phyloP scores from a whole-genome alignment of 1,284 basidiomycete genomes.

The Moniliophthora roreri region DNA sequence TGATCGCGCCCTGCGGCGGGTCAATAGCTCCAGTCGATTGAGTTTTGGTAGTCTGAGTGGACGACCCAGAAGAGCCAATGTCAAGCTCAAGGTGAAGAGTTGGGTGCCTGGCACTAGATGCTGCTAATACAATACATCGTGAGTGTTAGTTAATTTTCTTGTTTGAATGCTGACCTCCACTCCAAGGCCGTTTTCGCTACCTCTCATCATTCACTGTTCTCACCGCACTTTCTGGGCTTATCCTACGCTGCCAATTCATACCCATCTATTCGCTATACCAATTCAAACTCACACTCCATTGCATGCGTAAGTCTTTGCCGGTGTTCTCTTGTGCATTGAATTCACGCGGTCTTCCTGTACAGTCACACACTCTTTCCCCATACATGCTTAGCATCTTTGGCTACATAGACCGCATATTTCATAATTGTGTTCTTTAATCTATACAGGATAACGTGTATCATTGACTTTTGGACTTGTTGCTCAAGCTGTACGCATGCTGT shows the following conservation, averaged over 20 bases:
- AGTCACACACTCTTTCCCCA: conserved; percentile 21
- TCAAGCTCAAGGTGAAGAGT: conserved; percentile 58
- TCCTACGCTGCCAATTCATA: conserved; percentile 19
- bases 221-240: conserved; percentile 15
- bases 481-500: conserved; percentile 1
- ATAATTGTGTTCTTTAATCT: conserved; percentile 29
- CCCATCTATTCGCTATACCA: conserved; percentile 31
- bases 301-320: conserved; percentile 15
- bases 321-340: neutral
- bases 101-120: conserved; percentile 58
- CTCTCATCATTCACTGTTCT: conserved; percentile 2
- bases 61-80: conserved; percentile 53
- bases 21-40: conserved; percentile 79
- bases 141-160: neutral
- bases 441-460: conserved; percentile 34
- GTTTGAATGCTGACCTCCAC: conserved; percentile 1
- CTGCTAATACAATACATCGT: conserved; percentile 35
- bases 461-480: conserved; percentile 7
- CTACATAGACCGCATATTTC: conserved; percentile 26
- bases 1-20: conserved; percentile 85
- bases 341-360: conserved; percentile 13
- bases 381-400: conserved; percentile 15
- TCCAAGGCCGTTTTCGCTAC: neutral
- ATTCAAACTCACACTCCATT: conserved; percentile 23
- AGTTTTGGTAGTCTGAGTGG: conserved; percentile 78